Evolutionary conservation across 805 yeast genomes (phyloP), one percentile per base, ranked within the genome.

Genomic region (Tetrapisispora fleetii): DNA sequence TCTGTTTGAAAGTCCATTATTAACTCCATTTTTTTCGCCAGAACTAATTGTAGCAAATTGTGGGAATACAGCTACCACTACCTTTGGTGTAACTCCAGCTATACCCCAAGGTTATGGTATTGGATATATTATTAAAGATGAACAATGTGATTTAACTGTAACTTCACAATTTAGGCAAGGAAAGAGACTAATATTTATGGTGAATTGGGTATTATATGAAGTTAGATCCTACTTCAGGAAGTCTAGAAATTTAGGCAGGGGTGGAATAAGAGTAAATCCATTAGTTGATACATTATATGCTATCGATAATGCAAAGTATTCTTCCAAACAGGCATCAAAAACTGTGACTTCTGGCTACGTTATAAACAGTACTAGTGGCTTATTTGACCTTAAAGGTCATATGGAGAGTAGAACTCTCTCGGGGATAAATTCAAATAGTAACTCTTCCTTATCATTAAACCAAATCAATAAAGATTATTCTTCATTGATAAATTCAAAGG

Each of bases 21-120:
- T 69, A 7, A 53, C 51, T 7, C 72, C 73, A 28, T 56, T 71
- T 36, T 69, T 68, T 39, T 65, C 65, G 9, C 74, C 75, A 2
- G 76, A 72, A 48, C 56, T 72, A 47, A 57, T 71, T 40, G 73
- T 87, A 3, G 79, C 89, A 32, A 89, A 89, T 65, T 89, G 97
- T 69, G 97, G 97, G 19, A 89, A 88, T 63, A 89, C 95, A 11
- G 87, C 96, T 1, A 76, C 89, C 58, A 81, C 82, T 47, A 70
- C 85, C 33, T 89, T 89, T 69, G 96, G 96, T 2, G 80, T 89
- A 50, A 91, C 95, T 0, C 96, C 97, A 2, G 93, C 90, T 1
- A 74, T 80, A 18, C 81, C 88, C 41, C 88, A 85, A 58, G 97
- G 97, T 0, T 88, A 83, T 65, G 96, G 96, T n/a, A 74, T 89